Base-by-base conservation (phyloP, 306 rosid genomes). In the Arachis hypogaea region DNA sequence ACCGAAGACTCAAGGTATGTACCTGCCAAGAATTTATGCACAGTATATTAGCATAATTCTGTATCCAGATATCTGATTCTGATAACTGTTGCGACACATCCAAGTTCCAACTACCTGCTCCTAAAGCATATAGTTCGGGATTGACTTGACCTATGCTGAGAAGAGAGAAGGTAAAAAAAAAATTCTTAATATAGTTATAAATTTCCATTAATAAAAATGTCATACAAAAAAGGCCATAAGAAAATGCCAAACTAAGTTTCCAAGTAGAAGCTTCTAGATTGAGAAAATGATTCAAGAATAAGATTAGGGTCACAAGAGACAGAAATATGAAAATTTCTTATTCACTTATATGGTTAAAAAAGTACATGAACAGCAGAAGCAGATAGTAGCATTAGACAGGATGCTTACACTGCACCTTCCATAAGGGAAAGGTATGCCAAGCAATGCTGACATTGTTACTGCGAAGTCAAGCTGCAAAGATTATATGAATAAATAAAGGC, bases 21-120 rank as follows among this genome's bases (percentile, higher is more conserved):
- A 93, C 98, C 98, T 93, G 97, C 98, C 98, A 93, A 74, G 97
- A 81, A 87, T 93, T 93, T 67, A 87, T 86, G 79, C 98, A 93
- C 28, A 93, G 87, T 16, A 78, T 82, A 61, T 89, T 89, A 66
- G 79, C 96, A 77, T 93, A 91, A 89, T 86, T 85, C 69, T 80
- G 82, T 92, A 91, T 86, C 96, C 90, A 89, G 71, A 77, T 69
- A 68, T 86, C 86, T 67, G 83, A 77, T 70, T 85, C 79, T 56
- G 87, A 77, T 66, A 59, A 85, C 75, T 81, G 66, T 76, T 50
- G 72, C 56, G 72, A 59, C 76, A 76, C 81, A 74, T 83, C 85
- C 64, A 52, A 78, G 72, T 80, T 82, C 94, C 83, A 64, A 58
- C 91, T 68, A 73, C 87, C 89, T 55, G 91, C 84, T 56, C 86